Evolutionary conservation across 2,329 filamentous ascomycete species (phyloP).

Genomic region (Hypocrella siamensis): DNA sequence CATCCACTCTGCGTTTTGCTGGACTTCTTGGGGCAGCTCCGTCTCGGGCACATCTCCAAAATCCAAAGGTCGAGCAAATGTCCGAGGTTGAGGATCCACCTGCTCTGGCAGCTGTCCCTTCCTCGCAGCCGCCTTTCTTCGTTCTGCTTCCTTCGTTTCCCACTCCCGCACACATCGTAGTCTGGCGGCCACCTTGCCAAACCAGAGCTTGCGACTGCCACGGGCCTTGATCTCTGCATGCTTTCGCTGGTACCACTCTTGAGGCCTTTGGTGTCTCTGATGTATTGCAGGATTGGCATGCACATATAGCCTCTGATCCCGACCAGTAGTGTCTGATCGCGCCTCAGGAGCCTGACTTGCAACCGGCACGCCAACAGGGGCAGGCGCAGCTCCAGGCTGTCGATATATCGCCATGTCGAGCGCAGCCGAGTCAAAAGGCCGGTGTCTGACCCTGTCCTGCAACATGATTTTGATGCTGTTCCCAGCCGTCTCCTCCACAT

Average conservation of each 20-base stretch:
- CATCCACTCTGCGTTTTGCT: slow-evolving; percentile 27
- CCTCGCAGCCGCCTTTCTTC: background rate
- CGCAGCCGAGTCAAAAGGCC: slow-evolving; percentile 8
- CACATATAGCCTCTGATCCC: slow-evolving; percentile 21
- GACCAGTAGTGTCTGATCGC: slow-evolving; percentile 1
- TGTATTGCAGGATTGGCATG: slow-evolving; percentile 36
- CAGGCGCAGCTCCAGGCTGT: slow-evolving; percentile 10
- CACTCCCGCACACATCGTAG: slow-evolving; percentile 15
- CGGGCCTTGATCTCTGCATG: slow-evolving; percentile 32
- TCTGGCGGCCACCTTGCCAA: slow-evolving; percentile 27
- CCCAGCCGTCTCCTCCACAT: background rate
- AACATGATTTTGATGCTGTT: too few species aligned
- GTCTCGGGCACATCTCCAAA: slow-evolving; percentile 21
- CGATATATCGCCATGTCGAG: slow-evolving; percentile 25
- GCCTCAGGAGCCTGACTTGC: background rate
- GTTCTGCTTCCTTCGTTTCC: slow-evolving; percentile 8
- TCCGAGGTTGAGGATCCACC: slow-evolving; percentile 14
- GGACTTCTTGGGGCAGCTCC: slow-evolving; percentile 28
- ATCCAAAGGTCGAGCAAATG: slow-evolving; percentile 14
- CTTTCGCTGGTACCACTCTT: slow-evolving; percentile 31
- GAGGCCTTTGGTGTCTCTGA: slow-evolving; percentile 24
- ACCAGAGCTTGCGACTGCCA: slow-evolving; percentile 32
- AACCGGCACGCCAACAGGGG: slow-evolving; percentile 9
- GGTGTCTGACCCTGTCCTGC: too few species aligned
- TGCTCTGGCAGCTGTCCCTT: slow-evolving; percentile 1